Percentiles rank a stretch among this genome's conserved stretches.
Evolutionary conservation across 768 basidiomycete species (phyloP).

Genomic region (Naematelia aurantialba): DNA sequence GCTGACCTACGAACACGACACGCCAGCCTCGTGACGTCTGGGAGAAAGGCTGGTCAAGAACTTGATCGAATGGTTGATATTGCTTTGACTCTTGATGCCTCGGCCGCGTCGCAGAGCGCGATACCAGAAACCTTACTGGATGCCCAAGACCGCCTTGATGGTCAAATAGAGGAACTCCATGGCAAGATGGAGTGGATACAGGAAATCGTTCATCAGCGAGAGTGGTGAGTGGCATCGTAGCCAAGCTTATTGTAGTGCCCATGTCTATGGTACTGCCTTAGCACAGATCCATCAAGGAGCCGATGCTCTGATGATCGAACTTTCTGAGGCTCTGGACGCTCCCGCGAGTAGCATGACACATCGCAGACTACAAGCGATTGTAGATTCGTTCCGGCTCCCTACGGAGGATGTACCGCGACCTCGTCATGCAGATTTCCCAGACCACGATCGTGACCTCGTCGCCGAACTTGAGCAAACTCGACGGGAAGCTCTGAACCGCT

Average conservation of each 20-base stretch:
- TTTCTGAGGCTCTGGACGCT: slow-evolving; percentile 11
- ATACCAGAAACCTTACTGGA: slow-evolving; percentile 39
- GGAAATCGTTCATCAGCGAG: slow-evolving; percentile 27
- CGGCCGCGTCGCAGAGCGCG: slow-evolving; percentile 25
- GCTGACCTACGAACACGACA: slow-evolving; percentile 24
- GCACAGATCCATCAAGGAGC: slow-evolving; percentile 5
- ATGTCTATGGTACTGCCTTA: background rate
- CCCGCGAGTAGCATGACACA: background rate
- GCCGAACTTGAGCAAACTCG: background rate
- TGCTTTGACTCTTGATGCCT: slow-evolving; percentile 30
- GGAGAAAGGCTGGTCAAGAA: slow-evolving; percentile 8
- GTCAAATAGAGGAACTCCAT: slow-evolving; percentile 9
- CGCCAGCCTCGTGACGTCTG: slow-evolving; percentile 3
- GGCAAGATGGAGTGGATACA: slow-evolving; percentile 20
- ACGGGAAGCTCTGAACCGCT: background rate
- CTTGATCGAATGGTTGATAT: slow-evolving; percentile 42
- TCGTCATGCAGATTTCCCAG: background rate
- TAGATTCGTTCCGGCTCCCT: background rate
- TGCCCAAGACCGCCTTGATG: slow-evolving; percentile 40
- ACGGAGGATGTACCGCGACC: background rate
- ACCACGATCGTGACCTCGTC: background rate
- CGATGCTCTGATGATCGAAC: slow-evolving; percentile 10
- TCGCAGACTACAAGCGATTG: background rate
- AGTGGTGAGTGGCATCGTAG: slow-evolving; percentile 15
- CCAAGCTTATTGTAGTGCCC: background rate